Evolutionary conservation across 2,329 filamentous ascomycete species (phyloP), one percentile per base, ranked within the genome.

Genomic region (Exophiala mesophila): DNA sequence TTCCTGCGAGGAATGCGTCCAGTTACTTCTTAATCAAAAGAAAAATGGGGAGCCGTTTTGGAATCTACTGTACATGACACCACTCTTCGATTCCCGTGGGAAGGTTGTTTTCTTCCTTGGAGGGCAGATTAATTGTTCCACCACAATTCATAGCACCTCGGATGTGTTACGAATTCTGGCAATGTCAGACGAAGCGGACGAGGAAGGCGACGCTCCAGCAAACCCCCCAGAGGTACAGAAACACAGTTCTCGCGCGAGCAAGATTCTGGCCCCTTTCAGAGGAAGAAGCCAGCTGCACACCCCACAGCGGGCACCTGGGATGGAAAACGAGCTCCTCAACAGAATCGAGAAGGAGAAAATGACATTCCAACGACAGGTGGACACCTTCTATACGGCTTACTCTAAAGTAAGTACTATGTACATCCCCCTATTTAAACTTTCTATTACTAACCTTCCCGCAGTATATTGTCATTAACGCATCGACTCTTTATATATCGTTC

Each of bases 81-180:
- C 78, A 0, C 58, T 82, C 1, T 63, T 68, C 17, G 70, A 77
- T 44, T 56, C 60, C 0, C 51, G 63, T 1, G 76, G 76, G 3
- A 68, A 67, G 5, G 58, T 74, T 2, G 64, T 63, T 0, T 78
- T 72, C 57, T 77, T 73, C 52, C 64, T 82, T 10, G 76, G 74
- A 1, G 76, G 70, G 0, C 74, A 80, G 47, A 69, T 80, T 38
- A 74, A 81, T 48, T 71, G 77, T 10, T 77, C 75, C 0, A 73
- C 73, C 2, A 71, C 69, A 0, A 66, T 79, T 23, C 68, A 71
- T 41, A 69, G 63, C 36, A 64, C 65, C 21, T 66, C 68, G 4
- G 76, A 79, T 45, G 64, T 80, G 5, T 47, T 80, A 31, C 65
- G 64, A 4, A 61, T 77, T 4, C 55, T 80, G 10, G 70, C 66